Percentiles rank a stretch among this genome's conserved stretches.
These are phyloP conservation scores for Knoxia roxburghii DNA, from an alignment of 257 asterid genomes.

Conservation along the genomic window DNA sequence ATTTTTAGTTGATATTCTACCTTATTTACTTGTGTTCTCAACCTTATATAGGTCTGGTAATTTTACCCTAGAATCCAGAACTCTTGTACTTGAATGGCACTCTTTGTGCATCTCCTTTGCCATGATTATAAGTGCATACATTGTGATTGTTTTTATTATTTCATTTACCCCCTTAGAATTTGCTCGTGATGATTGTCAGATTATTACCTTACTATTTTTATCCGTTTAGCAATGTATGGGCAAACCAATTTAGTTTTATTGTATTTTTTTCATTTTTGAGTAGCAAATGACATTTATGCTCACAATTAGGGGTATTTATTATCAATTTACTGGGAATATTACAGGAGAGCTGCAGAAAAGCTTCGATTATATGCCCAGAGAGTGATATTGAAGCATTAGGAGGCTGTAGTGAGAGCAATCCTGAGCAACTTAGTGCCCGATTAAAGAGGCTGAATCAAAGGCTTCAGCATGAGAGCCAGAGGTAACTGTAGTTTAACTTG, in stretches of 20 bases:
- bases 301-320: constrained; percentile 16
- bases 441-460: constrained; percentile 50
- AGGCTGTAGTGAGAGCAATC: constrained; percentile 51
- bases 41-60: neutral
- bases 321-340: constrained; percentile 22
- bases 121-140: neutral
- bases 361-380: constrained; percentile 70
- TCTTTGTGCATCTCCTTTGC: neutral
- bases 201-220: neutral
- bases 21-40: neutral
- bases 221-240: neutral
- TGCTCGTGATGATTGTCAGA: neutral
- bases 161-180: neutral
- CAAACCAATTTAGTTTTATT: neutral
- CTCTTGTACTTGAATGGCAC: neutral
- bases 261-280: neutral
- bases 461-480: constrained; percentile 69
- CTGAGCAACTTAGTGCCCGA: constrained; percentile 68
- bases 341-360: constrained; percentile 67
- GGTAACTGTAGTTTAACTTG: constrained; percentile 29
- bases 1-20: neutral
- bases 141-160: neutral
- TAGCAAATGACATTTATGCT: constrained; percentile 8
- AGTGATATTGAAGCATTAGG: constrained; percentile 71
- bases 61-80: neutral